These are phyloP conservation scores for Nicotiana otophora DNA, from an alignment of 257 asterid genomes.

Conservation along the genomic window DNA sequence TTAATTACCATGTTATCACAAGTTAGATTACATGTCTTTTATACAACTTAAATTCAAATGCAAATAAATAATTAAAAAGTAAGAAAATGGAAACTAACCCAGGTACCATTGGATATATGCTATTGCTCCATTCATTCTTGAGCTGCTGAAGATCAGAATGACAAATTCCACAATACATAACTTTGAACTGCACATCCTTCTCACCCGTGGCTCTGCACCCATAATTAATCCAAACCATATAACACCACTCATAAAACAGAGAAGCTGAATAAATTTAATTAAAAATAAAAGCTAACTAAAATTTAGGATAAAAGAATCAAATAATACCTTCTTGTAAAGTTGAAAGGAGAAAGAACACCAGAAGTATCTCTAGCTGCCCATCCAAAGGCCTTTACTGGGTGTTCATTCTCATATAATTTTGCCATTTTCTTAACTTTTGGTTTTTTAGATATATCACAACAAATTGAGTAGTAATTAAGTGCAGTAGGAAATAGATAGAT, in stretches of 20 bases:
- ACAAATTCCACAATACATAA: constrained; percentile 22
- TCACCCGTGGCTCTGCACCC: constrained; percentile 18
- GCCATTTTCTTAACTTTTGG: constrained; percentile 1
- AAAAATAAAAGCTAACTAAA: too few relatives aligned
- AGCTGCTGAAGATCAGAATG: constrained; percentile 21
- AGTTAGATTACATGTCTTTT: too few relatives aligned
- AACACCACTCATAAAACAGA: too few relatives aligned
- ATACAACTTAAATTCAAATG: too few relatives aligned
- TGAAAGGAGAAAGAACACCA: constrained; percentile 20
- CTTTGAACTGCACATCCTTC: constrained; percentile 20
- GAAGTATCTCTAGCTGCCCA: constrained; percentile 23
- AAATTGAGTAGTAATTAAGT: background rate
- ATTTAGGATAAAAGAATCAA: background rate
- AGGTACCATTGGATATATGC: constrained; percentile 18
- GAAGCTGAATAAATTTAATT: too few relatives aligned
- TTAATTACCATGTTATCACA: too few relatives aligned
- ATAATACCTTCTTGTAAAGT: constrained; percentile 18
- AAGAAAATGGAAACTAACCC: constrained; percentile 13
- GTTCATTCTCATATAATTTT: constrained; percentile 4
- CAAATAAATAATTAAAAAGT: too few relatives aligned
- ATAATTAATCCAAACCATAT: background rate
- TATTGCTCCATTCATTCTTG: constrained; percentile 17
- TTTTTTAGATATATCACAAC: background rate
- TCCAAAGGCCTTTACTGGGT: constrained; percentile 18
- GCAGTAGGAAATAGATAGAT: too few relatives aligned